Conservation (phyloP, 495 filamentous ascomycete genomes). For the Penicillium angulare region DNA sequence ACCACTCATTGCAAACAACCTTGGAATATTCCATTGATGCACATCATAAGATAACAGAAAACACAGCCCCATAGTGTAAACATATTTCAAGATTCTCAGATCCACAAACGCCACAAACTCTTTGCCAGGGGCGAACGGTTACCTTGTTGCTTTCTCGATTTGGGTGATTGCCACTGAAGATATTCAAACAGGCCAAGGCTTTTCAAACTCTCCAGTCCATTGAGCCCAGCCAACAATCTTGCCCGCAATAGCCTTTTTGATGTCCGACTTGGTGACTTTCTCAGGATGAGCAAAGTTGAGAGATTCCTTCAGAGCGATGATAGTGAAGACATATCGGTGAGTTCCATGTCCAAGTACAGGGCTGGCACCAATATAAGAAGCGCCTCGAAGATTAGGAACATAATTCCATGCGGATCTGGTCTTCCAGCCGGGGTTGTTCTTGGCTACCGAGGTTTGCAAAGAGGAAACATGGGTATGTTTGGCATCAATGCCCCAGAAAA, state of each 20-base stretch:
- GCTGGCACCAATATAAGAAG: slow-evolving; percentile 38
- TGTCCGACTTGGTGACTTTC: slow-evolving; percentile 39
- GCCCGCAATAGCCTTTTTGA: slow-evolving; percentile 41
- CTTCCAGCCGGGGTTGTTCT: slow-evolving; percentile 10
- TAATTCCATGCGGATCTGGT: slow-evolving; percentile 43
- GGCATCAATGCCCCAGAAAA: slow-evolving; percentile 41
- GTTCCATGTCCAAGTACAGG: slow-evolving; percentile 46
- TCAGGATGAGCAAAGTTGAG: slow-evolving; percentile 30
- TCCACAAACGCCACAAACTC: not conserved
- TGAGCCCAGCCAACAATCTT: slow-evolving; percentile 51
- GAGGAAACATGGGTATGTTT: slow-evolving; percentile 20
- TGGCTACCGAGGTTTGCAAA: not conserved
- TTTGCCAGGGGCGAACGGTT: too few relatives aligned
- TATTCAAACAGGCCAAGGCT: too few relatives aligned
- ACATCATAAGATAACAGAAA: not conserved
- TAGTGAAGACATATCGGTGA: slow-evolving; percentile 51
- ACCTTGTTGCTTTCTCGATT: too few relatives aligned
- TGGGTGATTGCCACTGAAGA: too few relatives aligned
- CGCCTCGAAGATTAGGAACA: slow-evolving; percentile 30
- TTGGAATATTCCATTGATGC: not conserved
- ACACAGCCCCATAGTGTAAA: not conserved
- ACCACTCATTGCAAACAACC: too few relatives aligned
- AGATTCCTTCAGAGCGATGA: slow-evolving; percentile 44
- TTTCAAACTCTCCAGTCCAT: slow-evolving; percentile 49
- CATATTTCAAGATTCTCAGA: not conserved